Evolutionary conservation across 2,329 filamentous ascomycete species (phyloP), one percentile per base, ranked within the genome.

Genomic region (Trichoderma simmonsii): DNA sequence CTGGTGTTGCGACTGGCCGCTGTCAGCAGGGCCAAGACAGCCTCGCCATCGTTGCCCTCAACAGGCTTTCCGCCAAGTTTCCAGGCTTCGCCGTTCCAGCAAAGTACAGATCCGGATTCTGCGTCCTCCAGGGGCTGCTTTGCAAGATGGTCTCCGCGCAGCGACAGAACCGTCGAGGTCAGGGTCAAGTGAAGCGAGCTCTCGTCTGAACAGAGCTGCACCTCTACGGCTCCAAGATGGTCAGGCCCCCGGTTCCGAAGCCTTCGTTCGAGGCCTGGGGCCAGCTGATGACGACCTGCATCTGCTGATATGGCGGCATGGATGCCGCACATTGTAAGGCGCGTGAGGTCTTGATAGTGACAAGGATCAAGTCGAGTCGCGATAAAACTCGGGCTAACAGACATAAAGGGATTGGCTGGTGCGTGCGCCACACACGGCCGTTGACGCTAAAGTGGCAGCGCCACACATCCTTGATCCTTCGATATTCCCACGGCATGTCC

Each of bases 41-140:
- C 82, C 77, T 91, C 86, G 3, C 93, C 93, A 81, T 99, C 96
- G 78, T 97, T 98, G 71, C 90, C 92, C 6, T 78, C 72, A n/a
- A 97, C 84, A 1, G 80, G 77, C 11, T 86, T 76, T 39, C 86
- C 86, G 9, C 81, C 82, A 64, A 97, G 86, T 71, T 88, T 91
- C 96, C 96, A 99, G 1, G 94, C 95, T 80, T 99, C 96, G 57
- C 96, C 96, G 78, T 99, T 99, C 96, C 96, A 99, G 86, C 95
- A 98, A 2, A 99, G 85, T 1, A 93, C 84, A 1, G 91, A 93
- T 4, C 86, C 85, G 0, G 86, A 86, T 0, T 76, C 74, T 3
- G 78, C 48, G 75, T 92, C 88, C 56, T 87, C 80, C 4, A 97
- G 87, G 2, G 96, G 96, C 80, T 98, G 96, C 39, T 83, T 79